Conservation (phyloP, 352 stramenopile species). For the Phytophthora tentaculata region DNA sequence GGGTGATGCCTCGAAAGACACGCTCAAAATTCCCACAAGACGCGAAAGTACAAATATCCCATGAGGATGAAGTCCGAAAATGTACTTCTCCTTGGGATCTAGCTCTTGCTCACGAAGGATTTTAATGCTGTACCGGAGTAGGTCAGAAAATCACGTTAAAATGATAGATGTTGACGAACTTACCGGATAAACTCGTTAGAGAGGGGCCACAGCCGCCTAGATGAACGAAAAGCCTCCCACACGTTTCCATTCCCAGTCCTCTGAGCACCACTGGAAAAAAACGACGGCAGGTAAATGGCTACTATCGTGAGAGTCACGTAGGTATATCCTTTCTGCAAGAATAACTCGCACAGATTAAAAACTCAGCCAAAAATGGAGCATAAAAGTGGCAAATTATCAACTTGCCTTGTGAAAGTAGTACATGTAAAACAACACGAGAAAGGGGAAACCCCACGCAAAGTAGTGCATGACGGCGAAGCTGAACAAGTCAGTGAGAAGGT, state of each 20-base stretch:
- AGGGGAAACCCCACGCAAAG: constrained; percentile 41
- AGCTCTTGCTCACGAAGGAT: constrained; percentile 49
- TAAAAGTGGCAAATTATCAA: too few relatives aligned
- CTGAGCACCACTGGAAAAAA: constrained; percentile 45
- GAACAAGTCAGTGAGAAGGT: constrained; percentile 16
- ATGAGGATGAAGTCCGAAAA: constrained; percentile 63
- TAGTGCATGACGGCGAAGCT: constrained; percentile 56
- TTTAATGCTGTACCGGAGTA: constrained; percentile 40
- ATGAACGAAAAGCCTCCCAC: constrained; percentile 46
- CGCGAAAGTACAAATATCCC: constrained; percentile 61
- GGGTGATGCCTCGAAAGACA: too few relatives aligned
- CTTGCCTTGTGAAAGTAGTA: constrained; percentile 35
- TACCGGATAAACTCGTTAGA: constrained; percentile 43
- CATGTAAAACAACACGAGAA: constrained; percentile 42
- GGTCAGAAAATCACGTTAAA: too few relatives aligned
- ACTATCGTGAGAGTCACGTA: too few relatives aligned
- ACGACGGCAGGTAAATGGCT: too few relatives aligned
- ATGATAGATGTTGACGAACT: too few relatives aligned
- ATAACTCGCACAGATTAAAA: too few relatives aligned
- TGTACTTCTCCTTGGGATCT: constrained; percentile 44
- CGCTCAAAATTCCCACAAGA: not conserved
- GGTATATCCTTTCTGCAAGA: too few relatives aligned
- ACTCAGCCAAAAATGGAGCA: too few relatives aligned
- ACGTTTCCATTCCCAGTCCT: constrained; percentile 40
- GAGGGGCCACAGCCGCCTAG: constrained; percentile 44